Conservation (phyloP, 2,329 filamentous ascomycete species). For the Colletotrichum caudatum region DNA sequence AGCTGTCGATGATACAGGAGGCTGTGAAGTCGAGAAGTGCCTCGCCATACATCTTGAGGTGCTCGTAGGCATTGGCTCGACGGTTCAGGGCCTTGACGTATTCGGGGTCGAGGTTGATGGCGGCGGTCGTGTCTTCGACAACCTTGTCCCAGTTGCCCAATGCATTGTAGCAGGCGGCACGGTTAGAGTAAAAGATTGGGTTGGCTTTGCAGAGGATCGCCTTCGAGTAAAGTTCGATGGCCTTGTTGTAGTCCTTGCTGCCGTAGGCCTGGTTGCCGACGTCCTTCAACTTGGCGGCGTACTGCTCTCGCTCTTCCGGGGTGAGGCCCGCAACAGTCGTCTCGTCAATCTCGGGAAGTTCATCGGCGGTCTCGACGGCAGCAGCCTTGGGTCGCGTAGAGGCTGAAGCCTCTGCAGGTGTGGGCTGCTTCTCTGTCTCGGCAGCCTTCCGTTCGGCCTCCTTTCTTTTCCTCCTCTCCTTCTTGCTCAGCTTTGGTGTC, state of each 20-base stretch:
- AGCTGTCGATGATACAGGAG: constrained; percentile 98
- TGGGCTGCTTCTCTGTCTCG: constrained; percentile 54
- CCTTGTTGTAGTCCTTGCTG: constrained; percentile 90
- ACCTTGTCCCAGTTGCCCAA: constrained; percentile 95
- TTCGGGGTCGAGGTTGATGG: constrained; percentile 91
- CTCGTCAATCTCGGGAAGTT: constrained; percentile 76
- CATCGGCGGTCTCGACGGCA: constrained; percentile 70
- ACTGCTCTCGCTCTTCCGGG: constrained; percentile 81
- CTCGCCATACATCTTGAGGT: constrained; percentile 90
- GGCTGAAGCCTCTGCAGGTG: constrained; percentile 46
- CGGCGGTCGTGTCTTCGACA: constrained; percentile 95
- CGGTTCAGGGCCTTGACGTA: constrained; percentile 99
- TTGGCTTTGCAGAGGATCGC: constrained; percentile 97
- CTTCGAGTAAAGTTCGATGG: constrained; percentile 95
- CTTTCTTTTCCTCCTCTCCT: constrained; percentile 89
- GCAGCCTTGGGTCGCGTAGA: constrained; percentile 62
- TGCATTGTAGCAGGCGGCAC: constrained; percentile 96
- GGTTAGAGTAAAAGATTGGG: constrained; percentile 98
- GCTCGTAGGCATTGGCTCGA: constrained; percentile 95
- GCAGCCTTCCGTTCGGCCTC: constrained; percentile 74
- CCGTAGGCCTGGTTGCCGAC: constrained; percentile 97
- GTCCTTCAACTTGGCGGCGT: constrained; percentile 91
- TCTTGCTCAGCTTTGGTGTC: constrained; percentile 84
- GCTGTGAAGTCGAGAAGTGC: constrained; percentile 97
- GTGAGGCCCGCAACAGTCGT: constrained; percentile 64